Base-by-base conservation (phyloP, 1,284 basidiomycete species). In the Baeospora myosura region DNA sequence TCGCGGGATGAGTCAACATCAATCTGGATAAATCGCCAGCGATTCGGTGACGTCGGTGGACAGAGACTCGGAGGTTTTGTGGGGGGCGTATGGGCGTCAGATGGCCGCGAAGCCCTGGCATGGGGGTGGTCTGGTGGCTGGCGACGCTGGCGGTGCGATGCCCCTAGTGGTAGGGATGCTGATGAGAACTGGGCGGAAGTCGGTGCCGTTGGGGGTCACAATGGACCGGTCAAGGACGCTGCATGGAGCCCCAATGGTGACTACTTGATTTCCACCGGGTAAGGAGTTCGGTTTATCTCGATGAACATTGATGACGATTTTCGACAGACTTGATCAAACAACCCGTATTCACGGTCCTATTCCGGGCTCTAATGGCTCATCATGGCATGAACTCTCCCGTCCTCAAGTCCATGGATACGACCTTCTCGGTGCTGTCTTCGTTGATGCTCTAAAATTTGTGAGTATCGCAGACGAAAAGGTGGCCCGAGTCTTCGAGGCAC, bases 361-460 rank as follows among this genome's bases (percentile, higher is more conserved):
- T 22, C 55, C 53, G 6, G 29, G 64, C 49, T 50, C 52, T 38
- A 33, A 46, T 5, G 50, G 56, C 3, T 23, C 49, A n/a, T 53
- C 62, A 2, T 97, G 93, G 93, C 87, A 89, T 51, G 93, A 97
- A 59, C 68, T 96, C 22, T 77, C 77, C 21, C 79, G 93, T 12
- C 93, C 93, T 18, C 93, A 98, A 61, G 81, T 95, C 14, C 93
- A 98, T 61, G 93, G 93, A 4, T 96, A 97, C 60, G 91, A 96
- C 55, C 68, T 96, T 33, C 69, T 92, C n/a, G 82, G 82, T 46
- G 81, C 76, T 1, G 76, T 74, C 2, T 92, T 91, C 61, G 71
- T 96, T 32, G 71, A 75, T 44, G 65, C 86, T 0, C 65, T 91
- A 32, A 78, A 76, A 17, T 91, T 95, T 55, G 82, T 82, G 12